Evolutionary conservation across 2,329 filamentous ascomycete genomes (phyloP), one percentile per base, ranked within the genome.

Genomic region (Penicillium sclerotiorum): DNA sequence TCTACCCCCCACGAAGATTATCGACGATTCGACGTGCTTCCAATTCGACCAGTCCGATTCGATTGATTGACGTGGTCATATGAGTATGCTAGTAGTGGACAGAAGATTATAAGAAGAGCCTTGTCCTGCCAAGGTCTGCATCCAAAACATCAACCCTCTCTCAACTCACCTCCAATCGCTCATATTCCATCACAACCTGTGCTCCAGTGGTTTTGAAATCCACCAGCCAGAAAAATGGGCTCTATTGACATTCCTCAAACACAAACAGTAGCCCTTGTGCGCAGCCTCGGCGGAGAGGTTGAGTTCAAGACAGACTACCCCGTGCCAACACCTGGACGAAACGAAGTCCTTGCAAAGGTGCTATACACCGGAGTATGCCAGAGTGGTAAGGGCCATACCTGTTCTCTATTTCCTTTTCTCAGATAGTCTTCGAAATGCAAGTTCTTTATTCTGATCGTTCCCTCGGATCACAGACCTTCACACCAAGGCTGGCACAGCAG

Each of bases 331-430:
- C 70, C 72, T 1, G 63, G 67, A 4, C 56, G 63, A 18, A 71
- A 76, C 41, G 74, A 77, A 61, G 72, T 77, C 12, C 57, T 76
- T 9, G 74, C 73, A 21, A 72, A 76, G 46, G 70, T 77, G 2
- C 66, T 77, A 22, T 77, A 76, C 50, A 73, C 66, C 0, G 74
- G 74, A 1, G 73, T 77, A 22, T 77, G 74, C 37, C 73, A 76
- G 47, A 75, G 72, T 51, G 73, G 73, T 73, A n/a, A n/a, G n/a
- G n/a, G n/a, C n/a, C n/a, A n/a, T n/a, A n/a, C n/a, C n/a, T n/a
- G n/a, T n/a, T n/a, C n/a, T n/a, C n/a, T n/a, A n/a, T n/a, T n/a
- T n/a, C n/a, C n/a, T n/a, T n/a, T n/a, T n/a, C n/a, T n/a, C n/a
- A n/a, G n/a, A n/a, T n/a, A n/a, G n/a, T n/a, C n/a, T n/a, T n/a